Conservation (phyloP, 495 filamentous ascomycete genomes). For the Parathielavia hyrcaniae region DNA sequence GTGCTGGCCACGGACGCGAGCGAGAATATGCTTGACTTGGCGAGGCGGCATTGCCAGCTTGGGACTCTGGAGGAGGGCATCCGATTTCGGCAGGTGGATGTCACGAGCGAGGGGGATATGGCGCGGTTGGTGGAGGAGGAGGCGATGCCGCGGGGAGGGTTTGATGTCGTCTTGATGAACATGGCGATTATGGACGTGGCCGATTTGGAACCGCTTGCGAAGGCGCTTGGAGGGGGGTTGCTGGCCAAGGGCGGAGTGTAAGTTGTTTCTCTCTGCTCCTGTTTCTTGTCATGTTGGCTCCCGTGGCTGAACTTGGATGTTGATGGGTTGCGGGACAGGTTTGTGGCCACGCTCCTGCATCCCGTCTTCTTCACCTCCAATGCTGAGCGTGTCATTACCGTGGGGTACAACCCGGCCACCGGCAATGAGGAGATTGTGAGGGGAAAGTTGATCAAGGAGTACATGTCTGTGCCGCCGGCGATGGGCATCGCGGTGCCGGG, state of each 20-base stretch:
- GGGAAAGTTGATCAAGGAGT: constrained; percentile 29
- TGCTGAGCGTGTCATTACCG: constrained; percentile 28
- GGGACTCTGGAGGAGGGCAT: constrained; percentile 9
- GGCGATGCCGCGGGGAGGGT: constrained; percentile 19
- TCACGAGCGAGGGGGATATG: constrained; percentile 31
- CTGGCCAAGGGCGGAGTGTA: constrained; percentile 37
- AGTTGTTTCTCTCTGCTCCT: constrained; percentile 8
- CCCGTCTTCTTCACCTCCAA: constrained; percentile 42
- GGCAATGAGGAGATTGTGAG: constrained; percentile 27
- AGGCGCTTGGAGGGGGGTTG: constrained; percentile 29
- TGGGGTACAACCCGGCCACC: constrained; percentile 19
- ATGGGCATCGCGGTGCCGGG: constrained; percentile 30
- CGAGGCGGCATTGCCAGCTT: constrained; percentile 16
- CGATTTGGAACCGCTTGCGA: constrained; percentile 32
- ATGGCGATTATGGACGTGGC: constrained; percentile 45
- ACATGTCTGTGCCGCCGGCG: constrained; percentile 34
- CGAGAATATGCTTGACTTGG: constrained; percentile 29
- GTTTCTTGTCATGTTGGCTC: neutral
- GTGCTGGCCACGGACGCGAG: constrained; percentile 39
- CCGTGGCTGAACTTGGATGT: neutral
- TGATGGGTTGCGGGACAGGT: constrained; percentile 22
- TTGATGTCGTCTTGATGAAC: constrained; percentile 37
- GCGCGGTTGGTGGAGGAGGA: constrained; percentile 18
- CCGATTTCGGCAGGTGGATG: constrained; percentile 29
- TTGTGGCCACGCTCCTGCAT: constrained; percentile 41